Conservation (phyloP, 345 rosid genomes). For the Rubroshorea leprosula region DNA sequence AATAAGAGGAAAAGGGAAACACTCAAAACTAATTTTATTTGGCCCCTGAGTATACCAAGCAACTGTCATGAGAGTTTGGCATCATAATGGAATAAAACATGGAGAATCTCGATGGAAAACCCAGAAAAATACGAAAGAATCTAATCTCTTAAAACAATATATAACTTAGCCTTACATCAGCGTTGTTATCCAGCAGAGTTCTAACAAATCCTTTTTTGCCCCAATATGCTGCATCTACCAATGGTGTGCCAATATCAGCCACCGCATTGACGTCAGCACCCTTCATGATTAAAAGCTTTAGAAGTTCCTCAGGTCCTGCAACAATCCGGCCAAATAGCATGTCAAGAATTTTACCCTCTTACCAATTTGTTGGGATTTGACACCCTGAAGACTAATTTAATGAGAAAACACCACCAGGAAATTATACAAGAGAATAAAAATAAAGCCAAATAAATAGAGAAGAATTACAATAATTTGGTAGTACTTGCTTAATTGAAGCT, state of each 20-base stretch:
- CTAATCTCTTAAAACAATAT: not conserved
- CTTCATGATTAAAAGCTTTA: conserved; percentile 11
- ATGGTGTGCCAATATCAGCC: conserved; percentile 13
- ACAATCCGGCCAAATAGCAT: not conserved
- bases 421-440: too few species aligned
- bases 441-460: too few species aligned
- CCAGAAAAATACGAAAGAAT: not conserved
- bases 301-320: conserved; percentile 15
- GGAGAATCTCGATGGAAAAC: not conserved
- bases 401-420: too few species aligned
- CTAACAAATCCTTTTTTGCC: conserved; percentile 13
- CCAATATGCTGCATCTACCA: conserved; percentile 11
- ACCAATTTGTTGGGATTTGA: too few species aligned
- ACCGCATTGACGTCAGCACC: conserved; percentile 21
- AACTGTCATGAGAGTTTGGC: not conserved
- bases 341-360: too few species aligned
- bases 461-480: too few species aligned
- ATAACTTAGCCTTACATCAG: conserved; percentile 15
- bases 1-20: not conserved
- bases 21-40: too few species aligned
- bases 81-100: too few species aligned
- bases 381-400: too few species aligned
- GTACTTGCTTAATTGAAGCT: too few species aligned
- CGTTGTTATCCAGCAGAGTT: conserved; percentile 18
- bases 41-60: not conserved